Percentiles rank a stretch among this genome's conserved stretches.
Conservation (phyloP, 371 early-diverging fungal genomes). For the Circinella minor region DNA sequence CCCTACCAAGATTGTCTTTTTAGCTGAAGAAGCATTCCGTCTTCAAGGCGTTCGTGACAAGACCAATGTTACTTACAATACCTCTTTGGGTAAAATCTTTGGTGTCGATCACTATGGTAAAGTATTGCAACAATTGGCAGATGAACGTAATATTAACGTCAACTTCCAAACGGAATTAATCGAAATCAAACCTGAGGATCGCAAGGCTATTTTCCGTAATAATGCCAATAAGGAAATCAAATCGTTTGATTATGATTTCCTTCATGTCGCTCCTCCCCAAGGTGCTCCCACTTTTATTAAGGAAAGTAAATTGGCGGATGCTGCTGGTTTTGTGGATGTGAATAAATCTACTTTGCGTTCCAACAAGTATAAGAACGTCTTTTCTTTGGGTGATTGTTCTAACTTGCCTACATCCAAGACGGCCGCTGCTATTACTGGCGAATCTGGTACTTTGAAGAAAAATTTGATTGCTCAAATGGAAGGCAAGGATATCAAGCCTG, state of each 20-base stretch:
- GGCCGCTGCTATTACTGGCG: constrained; percentile 87
- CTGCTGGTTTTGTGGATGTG: constrained; percentile 88
- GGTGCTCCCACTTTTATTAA: constrained; percentile 80
- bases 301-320: constrained; percentile 71
- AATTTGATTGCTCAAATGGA: constrained; percentile 76
- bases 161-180: constrained; percentile 76
- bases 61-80: constrained; percentile 74
- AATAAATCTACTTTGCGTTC: constrained; percentile 81
- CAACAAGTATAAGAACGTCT: constrained; percentile 79
- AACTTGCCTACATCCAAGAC: constrained; percentile 90
- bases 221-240: constrained; percentile 61
- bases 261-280: constrained; percentile 91
- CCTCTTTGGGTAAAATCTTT: constrained; percentile 85
- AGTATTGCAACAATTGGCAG: constrained; percentile 68
- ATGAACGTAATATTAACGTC: constrained; percentile 71
- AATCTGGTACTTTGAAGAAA: constrained; percentile 75
- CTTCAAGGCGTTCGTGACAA: constrained; percentile 70
- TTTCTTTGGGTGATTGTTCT: constrained; percentile 83
- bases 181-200: constrained; percentile 66
- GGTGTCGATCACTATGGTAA: constrained; percentile 87
- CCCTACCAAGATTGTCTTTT: constrained; percentile 89
- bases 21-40: constrained; percentile 86
- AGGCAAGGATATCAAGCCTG: constrained; percentile 46
- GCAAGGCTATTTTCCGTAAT: constrained; percentile 75
- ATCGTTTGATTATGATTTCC: constrained; percentile 74